Evolutionary conservation across 129 eudicot species (phyloP).

Genomic region (Flaveria linearis): DNA sequence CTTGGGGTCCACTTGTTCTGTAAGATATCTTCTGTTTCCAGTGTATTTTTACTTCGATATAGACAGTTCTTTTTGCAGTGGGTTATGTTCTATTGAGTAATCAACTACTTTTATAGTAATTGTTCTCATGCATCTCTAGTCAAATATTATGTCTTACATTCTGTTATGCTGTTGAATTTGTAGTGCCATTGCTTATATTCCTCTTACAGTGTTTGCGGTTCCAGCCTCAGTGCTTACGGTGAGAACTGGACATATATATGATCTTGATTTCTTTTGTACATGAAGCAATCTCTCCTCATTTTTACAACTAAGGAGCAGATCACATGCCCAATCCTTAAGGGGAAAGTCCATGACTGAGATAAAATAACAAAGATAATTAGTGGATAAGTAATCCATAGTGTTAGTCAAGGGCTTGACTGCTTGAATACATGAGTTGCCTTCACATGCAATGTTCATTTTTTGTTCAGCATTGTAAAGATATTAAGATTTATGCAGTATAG

Average conservation of each 20-base stretch:
- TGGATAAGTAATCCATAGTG: background rate
- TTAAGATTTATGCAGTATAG: background rate
- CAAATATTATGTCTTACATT: conserved; percentile 16
- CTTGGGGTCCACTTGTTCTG: conserved; percentile 98
- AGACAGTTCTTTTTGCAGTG: conserved; percentile 10
- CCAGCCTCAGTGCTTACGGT: conserved; percentile 97
- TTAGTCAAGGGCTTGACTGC: background rate
- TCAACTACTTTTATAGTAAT: background rate
- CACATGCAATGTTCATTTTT: conserved; percentile 9
- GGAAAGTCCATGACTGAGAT: conserved; percentile 1
- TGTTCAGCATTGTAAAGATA: background rate
- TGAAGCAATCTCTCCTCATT: background rate
- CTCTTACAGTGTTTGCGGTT: conserved; percentile 87
- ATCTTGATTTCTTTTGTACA: background rate
- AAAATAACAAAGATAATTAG: conserved; percentile 5
- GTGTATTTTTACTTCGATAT: background rate
- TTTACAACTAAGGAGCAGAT: background rate
- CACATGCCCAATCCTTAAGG: background rate
- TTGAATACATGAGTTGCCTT: conserved; percentile 9
- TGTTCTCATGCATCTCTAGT: background rate
- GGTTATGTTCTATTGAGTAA: conserved; percentile 8
- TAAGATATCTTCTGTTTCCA: conserved; percentile 43
- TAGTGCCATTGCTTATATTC: conserved; percentile 95
- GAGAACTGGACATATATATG: conserved; percentile 29
- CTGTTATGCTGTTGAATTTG: conserved; percentile 26